phyloP scores from a whole-genome alignment of 2,329 filamentous ascomycete genomes.

The Moelleriella libera region DNA sequence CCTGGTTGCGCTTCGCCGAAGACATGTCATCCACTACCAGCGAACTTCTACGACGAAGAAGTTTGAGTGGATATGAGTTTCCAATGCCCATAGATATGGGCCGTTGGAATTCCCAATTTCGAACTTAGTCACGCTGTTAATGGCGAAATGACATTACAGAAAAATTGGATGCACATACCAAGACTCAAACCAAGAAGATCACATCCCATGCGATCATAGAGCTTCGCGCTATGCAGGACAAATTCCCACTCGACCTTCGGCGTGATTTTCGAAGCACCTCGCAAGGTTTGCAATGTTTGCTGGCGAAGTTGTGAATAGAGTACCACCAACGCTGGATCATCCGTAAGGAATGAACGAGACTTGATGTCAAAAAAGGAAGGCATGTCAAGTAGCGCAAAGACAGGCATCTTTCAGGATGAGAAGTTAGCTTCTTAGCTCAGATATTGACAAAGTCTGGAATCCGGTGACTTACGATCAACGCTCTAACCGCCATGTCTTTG shows the following conservation, averaged over 20 bases:
- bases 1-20: conserved; percentile 26
- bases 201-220: conserved; percentile 87
- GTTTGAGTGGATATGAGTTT: conserved; percentile 48
- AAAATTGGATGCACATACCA: conserved; percentile 29
- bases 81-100: conserved; percentile 23
- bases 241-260: conserved; percentile 78
- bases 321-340: conserved; percentile 79
- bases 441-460: neutral
- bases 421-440: neutral
- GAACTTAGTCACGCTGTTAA: conserved; percentile 29
- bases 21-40: conserved; percentile 68
- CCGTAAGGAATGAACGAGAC: conserved; percentile 69
- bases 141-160: too few relatives aligned
- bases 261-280: conserved; percentile 69
- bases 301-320: conserved; percentile 78
- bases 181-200: conserved; percentile 79
- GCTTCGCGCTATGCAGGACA: conserved; percentile 67
- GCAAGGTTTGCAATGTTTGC: conserved; percentile 67
- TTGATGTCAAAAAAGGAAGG: conserved; percentile 55
- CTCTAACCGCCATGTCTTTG: conserved; percentile 70
- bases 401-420: conserved; percentile 47
- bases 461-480: conserved; percentile 52
- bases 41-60: conserved; percentile 59
- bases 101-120: conserved; percentile 70
- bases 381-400: conserved; percentile 59